phyloP scores from a whole-genome alignment of 1,284 basidiomycete genomes.

The Xerocomus tenax region DNA sequence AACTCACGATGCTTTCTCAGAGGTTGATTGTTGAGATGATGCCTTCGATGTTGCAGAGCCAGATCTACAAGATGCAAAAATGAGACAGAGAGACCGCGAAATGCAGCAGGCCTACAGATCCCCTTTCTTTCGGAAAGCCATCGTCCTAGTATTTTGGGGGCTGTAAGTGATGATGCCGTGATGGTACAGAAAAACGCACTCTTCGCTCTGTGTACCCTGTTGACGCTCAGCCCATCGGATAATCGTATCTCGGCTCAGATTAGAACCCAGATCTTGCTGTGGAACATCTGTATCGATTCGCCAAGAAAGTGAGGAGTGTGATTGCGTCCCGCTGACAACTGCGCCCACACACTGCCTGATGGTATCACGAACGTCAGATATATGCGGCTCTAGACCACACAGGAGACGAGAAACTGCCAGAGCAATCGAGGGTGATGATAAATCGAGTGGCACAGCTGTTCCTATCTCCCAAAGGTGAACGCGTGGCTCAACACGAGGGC shows the following conservation, averaged over 20 bases:
- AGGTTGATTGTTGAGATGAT: background rate
- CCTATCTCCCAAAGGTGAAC: slow-evolving; percentile 6
- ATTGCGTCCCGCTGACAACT: background rate
- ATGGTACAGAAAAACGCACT: background rate
- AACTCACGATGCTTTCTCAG: background rate
- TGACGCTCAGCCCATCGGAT: background rate
- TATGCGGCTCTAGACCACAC: background rate
- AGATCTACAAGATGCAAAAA: background rate
- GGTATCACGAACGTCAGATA: background rate
- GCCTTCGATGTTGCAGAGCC: background rate
- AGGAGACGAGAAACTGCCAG: slow-evolving; percentile 2
- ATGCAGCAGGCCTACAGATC: background rate
- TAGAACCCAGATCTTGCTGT: background rate
- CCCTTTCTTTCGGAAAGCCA: background rate
- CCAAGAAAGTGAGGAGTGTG: slow-evolving; percentile 2
- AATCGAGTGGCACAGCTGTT: slow-evolving; percentile 2
- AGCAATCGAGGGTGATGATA: slow-evolving; percentile 6
- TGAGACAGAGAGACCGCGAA: background rate
- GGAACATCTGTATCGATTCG: slow-evolving; percentile 6
- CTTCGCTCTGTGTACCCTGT: background rate
- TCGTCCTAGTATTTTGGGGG: background rate
- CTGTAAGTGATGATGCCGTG: background rate
- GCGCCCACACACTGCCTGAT: slow-evolving; percentile 3
- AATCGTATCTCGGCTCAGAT: slow-evolving; percentile 1
- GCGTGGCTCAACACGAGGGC: background rate